Evolutionary conservation across 1,284 basidiomycete genomes (phyloP).

Genomic region (Spongiforma sp.): DNA sequence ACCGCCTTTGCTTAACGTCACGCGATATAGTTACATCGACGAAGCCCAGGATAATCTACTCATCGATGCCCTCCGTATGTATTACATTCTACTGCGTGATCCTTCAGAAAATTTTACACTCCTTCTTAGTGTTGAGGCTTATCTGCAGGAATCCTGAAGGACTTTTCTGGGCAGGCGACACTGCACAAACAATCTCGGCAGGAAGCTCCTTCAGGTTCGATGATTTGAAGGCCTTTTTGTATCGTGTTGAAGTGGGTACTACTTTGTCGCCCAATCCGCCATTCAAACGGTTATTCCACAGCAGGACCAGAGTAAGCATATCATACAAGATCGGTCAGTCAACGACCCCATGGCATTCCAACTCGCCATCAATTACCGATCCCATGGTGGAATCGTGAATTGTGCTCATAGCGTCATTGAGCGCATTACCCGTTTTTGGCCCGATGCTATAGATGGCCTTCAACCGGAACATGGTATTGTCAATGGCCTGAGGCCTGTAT

Average conservation of each 20-base stretch:
- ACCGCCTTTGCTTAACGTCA: slow-evolving; percentile 1
- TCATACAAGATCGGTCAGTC: slow-evolving; percentile 21
- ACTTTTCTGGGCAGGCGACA: slow-evolving; percentile 81
- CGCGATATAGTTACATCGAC: slow-evolving; percentile 63
- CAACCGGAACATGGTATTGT: slow-evolving; percentile 62
- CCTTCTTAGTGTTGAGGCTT: slow-evolving; percentile 57
- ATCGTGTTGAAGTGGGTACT: slow-evolving; percentile 55
- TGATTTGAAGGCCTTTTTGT: slow-evolving; percentile 71
- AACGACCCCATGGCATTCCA: slow-evolving; percentile 57
- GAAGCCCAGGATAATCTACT: slow-evolving; percentile 77
- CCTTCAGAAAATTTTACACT: slow-evolving; percentile 1
- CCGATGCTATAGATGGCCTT: slow-evolving; percentile 66
- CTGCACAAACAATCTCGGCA: slow-evolving; percentile 75
- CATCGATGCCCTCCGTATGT: slow-evolving; percentile 64
- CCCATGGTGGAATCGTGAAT: slow-evolving; percentile 73
- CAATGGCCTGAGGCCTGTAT: slow-evolving; percentile 64
- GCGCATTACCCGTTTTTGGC: slow-evolving; percentile 69
- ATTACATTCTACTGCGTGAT: neutral
- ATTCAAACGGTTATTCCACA: slow-evolving; percentile 3
- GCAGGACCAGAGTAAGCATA: slow-evolving; percentile 24
- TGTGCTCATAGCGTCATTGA: slow-evolving; percentile 69
- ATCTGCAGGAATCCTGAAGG: slow-evolving; percentile 70
- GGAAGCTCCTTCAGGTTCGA: slow-evolving; percentile 77
- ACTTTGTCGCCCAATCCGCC: neutral
- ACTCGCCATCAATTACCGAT: slow-evolving; percentile 70